Base-by-base conservation (phyloP, 2,329 filamentous ascomycete species). In the Cercospora sp. region DNA sequence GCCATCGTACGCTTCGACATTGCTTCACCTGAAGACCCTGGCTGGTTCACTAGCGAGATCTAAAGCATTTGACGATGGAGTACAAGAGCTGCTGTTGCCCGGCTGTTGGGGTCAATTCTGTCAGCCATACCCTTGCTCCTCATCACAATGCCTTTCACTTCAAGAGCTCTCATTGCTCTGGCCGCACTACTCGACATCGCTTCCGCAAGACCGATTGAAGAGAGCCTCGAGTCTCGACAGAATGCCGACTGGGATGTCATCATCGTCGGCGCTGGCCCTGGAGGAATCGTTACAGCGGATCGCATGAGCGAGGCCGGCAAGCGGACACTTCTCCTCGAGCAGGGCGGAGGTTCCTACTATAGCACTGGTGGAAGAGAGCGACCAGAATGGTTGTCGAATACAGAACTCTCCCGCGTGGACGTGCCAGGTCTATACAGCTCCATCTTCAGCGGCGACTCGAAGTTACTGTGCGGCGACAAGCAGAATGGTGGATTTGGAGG, bases 351-450 rank as follows among this genome's bases (percentile, higher is more conserved):
- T 40, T 86, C 74, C 10, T 74, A 73, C 60, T 73, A 72, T 60
- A 68, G 73, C 62, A 75, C 72, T 23, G 73, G 75, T 42, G 73
- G 75, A 28, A 84, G 7, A 84, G 82, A 80, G 68, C 79, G 77
- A 71, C 85, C 85, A 1, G 75, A 71, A 12, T 86, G 84, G 85
- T 77, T 87, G 18, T 72, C 80, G 10, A 80, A 80, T 10, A 84
- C 83, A 28, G 75, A 81, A 3, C 74, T 87, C 10, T 84, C 82
- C 66, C 81, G 84, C 51, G 84, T 86, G 7, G 84, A 87, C 66
- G 84, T 86, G 0, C 84, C 84, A 2, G 85, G 85, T 10, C 76
- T 86, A 1, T 84, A 84, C 77, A 82, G 82, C 62, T 83, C 81
- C 55, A 86, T 87, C 67, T 87, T 85, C 73, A 74, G 75, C 20